Conservation (phyloP, 257 asterid species). For the Asclepias syriaca region DNA sequence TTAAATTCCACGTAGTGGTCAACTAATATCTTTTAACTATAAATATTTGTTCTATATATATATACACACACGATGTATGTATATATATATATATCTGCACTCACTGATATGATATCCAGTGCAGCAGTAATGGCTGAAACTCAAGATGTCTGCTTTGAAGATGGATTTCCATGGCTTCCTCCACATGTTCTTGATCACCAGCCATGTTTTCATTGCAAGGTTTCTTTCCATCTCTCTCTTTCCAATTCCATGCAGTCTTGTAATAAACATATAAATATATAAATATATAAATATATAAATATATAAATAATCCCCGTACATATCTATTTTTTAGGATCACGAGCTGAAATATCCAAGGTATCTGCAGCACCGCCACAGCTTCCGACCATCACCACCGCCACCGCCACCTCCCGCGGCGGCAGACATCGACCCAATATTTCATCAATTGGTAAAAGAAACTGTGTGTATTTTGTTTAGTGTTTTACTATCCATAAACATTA, state of each 20-base stretch:
- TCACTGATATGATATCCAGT: background rate
- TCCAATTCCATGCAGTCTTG: background rate
- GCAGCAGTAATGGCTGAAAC: constrained; percentile 23
- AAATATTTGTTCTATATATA: background rate
- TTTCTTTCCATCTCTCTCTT: background rate
- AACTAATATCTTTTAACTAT: constrained; percentile 7
- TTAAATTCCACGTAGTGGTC: constrained; percentile 8
- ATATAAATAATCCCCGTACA: too few species aligned
- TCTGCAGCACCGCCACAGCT: background rate
- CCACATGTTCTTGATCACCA: constrained; percentile 12
- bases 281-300: too few species aligned
- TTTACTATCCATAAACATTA: too few species aligned
- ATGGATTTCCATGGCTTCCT: constrained; percentile 33
- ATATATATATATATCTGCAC: background rate
- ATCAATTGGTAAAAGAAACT: constrained; percentile 1
- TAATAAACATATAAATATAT: too few species aligned
- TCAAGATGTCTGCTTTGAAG: constrained; percentile 33
- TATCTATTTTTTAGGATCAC: background rate
- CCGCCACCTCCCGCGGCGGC: background rate
- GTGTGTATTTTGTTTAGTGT: too few species aligned
- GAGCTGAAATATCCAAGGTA: constrained; percentile 5
- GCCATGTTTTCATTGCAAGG: constrained; percentile 13
- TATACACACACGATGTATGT: too few species aligned
- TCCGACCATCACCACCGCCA: background rate
- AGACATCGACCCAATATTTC: background rate